phyloP scores from a whole-genome alignment of 176 grass and related monocot genomes.

The Oryza meyeriana region DNA sequence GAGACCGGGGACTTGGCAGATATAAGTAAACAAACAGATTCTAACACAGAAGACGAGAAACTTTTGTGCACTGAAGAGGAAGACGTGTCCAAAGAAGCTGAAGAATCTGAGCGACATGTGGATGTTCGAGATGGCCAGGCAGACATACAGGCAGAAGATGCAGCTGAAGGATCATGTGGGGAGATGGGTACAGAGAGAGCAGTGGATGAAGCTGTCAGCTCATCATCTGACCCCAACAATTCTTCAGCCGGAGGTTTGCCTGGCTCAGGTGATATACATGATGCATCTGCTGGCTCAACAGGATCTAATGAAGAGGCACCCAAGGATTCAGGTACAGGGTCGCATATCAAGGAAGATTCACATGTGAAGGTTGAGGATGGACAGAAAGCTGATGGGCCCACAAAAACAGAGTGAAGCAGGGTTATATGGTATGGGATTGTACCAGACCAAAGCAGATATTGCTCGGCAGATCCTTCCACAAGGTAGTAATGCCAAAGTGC shows the following conservation, averaged over 20 bases:
- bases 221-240: constrained; percentile 7
- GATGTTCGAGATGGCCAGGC: constrained; percentile 11
- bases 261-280: background rate
- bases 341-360: background rate
- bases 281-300: background rate
- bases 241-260: background rate
- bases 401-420: constrained; percentile 15
- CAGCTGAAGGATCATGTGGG: constrained; percentile 5
- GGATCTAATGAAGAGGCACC: background rate
- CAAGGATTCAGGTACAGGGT: background rate
- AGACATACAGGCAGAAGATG: constrained; percentile 26
- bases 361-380: background rate
- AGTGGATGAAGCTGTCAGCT: background rate
- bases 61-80: constrained; percentile 1
- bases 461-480: background rate
- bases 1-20: constrained; percentile 3
- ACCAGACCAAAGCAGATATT: background rate
- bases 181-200: constrained; percentile 7
- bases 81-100: background rate
- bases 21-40: background rate
- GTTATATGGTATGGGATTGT: background rate
- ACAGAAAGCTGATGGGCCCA: background rate
- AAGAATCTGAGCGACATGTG: background rate
- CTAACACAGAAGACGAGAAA: constrained; percentile 22
- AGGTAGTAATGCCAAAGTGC: background rate